Evolutionary conservation across 176 grass and related monocot genomes (phyloP).

Genomic region (Rhipidocladum racemiflorum): DNA sequence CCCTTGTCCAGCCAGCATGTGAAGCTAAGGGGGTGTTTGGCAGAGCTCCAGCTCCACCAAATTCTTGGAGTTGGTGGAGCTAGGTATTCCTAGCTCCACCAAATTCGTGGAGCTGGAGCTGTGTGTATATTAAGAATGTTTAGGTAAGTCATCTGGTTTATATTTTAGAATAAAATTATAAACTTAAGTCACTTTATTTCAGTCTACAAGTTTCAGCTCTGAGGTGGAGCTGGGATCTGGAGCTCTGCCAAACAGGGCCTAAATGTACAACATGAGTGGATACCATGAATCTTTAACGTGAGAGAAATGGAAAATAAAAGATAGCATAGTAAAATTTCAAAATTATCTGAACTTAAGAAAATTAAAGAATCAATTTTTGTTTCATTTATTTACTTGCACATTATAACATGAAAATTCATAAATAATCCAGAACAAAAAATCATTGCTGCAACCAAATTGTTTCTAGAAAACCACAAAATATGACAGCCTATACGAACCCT

Average conservation of each 20-base stretch:
- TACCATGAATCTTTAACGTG: not conserved
- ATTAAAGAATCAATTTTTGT: not conserved
- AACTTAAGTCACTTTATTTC: too few relatives aligned
- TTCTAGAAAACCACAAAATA: not conserved
- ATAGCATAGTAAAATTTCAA: conserved; percentile 14
- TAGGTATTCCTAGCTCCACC: too few relatives aligned
- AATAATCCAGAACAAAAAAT: not conserved
- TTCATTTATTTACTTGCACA: not conserved
- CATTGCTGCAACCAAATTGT: not conserved
- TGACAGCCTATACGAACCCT: not conserved
- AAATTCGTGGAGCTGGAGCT: too few relatives aligned
- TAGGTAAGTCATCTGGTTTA: too few relatives aligned
- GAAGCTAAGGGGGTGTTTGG: too few relatives aligned
- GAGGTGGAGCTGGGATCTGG: too few relatives aligned
- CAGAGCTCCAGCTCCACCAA: too few relatives aligned
- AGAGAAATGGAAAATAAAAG: not conserved
- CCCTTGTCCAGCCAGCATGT: conserved; percentile 64
- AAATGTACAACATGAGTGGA: conserved; percentile 37
- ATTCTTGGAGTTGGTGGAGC: too few relatives aligned
- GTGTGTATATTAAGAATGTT: too few relatives aligned
- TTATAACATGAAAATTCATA: not conserved
- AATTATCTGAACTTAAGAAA: not conserved
- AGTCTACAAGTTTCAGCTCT: too few relatives aligned
- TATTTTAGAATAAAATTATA: too few relatives aligned
- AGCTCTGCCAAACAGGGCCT: too few relatives aligned